Percentiles rank a stretch among this genome's conserved stretches.
phyloP scores from a whole-genome alignment of 306 rosid species.

The Vigna nakashimae region DNA sequence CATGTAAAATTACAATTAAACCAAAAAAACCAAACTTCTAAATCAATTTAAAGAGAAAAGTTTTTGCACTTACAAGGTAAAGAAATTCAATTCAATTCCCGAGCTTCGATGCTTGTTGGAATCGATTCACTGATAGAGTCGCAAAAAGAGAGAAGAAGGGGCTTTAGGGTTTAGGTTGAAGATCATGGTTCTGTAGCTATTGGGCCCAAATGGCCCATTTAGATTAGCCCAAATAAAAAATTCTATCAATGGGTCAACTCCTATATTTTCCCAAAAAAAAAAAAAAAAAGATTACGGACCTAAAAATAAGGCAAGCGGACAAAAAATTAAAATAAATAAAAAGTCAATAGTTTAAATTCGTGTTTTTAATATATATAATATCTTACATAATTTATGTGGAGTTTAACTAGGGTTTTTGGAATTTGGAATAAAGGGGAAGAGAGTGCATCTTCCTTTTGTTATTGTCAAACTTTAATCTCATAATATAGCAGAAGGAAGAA shows the following conservation, averaged over 20 bases:
- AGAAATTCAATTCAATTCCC: not conserved
- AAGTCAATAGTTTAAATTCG: not conserved
- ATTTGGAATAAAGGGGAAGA: slow-evolving; percentile 36
- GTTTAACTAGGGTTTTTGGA: slow-evolving; percentile 50
- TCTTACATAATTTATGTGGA: slow-evolving; percentile 17
- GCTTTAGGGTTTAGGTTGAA: not conserved
- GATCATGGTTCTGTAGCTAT: not conserved
- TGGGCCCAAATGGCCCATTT: slow-evolving; percentile 23
- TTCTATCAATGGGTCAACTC: not conserved
- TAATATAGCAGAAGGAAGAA: slow-evolving; percentile 15
- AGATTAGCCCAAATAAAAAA: not conserved
- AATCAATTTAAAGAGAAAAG: not conserved
- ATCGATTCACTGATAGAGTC: not conserved
- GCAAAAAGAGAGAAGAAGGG: not conserved
- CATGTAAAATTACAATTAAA: not conserved
- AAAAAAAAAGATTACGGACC: too few species aligned
- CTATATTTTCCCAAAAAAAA: not conserved
- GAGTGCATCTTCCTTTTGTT: slow-evolving; percentile 27
- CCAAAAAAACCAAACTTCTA: not conserved
- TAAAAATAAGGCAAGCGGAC: not conserved
- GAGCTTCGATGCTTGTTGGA: slow-evolving; percentile 17
- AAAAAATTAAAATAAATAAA: not conserved
- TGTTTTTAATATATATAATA: not conserved
- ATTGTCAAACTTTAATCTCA: not conserved
- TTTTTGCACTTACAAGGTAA: slow-evolving; percentile 9